Evolutionary conservation across 2,329 filamentous ascomycete genomes (phyloP), one percentile per base, ranked within the genome.

Genomic region (Plenodomus lindquistii): DNA sequence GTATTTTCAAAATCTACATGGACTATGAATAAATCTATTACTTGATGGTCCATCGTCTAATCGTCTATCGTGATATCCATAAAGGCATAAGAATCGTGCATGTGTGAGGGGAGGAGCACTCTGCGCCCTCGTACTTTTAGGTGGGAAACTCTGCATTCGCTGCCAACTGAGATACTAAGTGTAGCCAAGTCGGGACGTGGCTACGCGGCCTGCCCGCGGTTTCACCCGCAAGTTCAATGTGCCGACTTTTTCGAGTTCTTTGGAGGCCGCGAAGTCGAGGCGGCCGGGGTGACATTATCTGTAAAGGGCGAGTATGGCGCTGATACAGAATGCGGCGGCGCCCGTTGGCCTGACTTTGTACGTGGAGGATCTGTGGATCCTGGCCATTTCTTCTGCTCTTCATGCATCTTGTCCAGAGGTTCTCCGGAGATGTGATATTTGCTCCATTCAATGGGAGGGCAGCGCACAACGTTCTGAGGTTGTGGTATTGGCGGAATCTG

Each of bases 371-470:
- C 77, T 9, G 74, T 71, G 7, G 72, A 50, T 16, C 59, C 63
- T 17, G 68, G 68, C 59, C 66, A 70, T 40, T 77, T 74, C 43
- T 85, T 75, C 73, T 97, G 91, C 65, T 96, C 89, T 42, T 85
- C 82, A 69, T 97, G 92, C 55, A 97, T 78, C 68, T 85, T 88
- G 71, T 97, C 91, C 29, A 97, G 79, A 1, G 89, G 84, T 50
- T 89, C 87, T 40, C 91, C 92, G 2, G 94, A 85, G n/a, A 97
- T 81, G 60, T 90, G 89, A 71, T 97, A 97, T 67, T 96, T 92
- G 11, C 86, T 84, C 93, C 93, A 97, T 76, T 97, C 96, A 65
- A 97, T 86, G 8, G 90, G 88, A 8, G 93, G 93, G 75, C 87
- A 91, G 35, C 92, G 85, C 20, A 95, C 86, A 1, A 97, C 78